A percentile compares a stretch with the other conserved stretches of the same genome.
Conservation (phyloP, 495 filamentous ascomycete species). For the Schizothecium vesticola region DNA sequence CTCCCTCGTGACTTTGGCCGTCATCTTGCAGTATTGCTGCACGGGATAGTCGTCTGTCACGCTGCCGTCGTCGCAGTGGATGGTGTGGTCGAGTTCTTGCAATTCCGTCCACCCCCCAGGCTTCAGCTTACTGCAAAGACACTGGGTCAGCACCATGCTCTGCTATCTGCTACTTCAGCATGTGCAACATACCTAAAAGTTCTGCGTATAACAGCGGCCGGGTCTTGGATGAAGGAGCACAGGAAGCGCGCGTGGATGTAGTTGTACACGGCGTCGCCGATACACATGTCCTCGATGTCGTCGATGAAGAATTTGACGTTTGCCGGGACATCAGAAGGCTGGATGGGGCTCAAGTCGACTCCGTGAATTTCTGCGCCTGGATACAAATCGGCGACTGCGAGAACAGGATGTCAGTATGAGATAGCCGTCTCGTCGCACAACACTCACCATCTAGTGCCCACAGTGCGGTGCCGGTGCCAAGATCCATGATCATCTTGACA, state of each 20-base stretch:
- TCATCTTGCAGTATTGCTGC: constrained; percentile 21
- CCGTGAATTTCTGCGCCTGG: constrained; percentile 32
- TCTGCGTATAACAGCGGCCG: constrained; percentile 26
- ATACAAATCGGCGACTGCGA: constrained; percentile 31
- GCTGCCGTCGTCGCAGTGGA: constrained; percentile 39
- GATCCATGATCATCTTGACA: constrained; percentile 51
- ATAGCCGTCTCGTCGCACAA: background rate
- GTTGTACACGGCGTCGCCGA: constrained; percentile 25
- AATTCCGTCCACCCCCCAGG: constrained; percentile 52
- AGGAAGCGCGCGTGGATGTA: constrained; percentile 37
- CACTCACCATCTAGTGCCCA: constrained; percentile 58
- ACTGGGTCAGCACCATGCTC: constrained; percentile 13
- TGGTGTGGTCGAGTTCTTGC: constrained; percentile 39
- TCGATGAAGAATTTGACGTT: constrained; percentile 40
- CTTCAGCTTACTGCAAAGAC: constrained; percentile 20
- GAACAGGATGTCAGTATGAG: too few species aligned
- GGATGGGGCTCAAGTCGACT: constrained; percentile 33
- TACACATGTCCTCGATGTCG: constrained; percentile 38
- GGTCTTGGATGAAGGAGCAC: constrained; percentile 40
- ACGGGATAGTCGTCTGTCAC: constrained; percentile 28
- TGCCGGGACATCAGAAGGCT: constrained; percentile 33
- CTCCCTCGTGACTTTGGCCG: constrained; percentile 21
- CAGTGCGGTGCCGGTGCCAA: constrained; percentile 56
- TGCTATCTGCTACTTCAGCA: background rate
- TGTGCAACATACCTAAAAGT: background rate